Base-by-base conservation (phyloP, 1,139 yeast genomes). In the Lodderomyces metapsilosis region DNA sequence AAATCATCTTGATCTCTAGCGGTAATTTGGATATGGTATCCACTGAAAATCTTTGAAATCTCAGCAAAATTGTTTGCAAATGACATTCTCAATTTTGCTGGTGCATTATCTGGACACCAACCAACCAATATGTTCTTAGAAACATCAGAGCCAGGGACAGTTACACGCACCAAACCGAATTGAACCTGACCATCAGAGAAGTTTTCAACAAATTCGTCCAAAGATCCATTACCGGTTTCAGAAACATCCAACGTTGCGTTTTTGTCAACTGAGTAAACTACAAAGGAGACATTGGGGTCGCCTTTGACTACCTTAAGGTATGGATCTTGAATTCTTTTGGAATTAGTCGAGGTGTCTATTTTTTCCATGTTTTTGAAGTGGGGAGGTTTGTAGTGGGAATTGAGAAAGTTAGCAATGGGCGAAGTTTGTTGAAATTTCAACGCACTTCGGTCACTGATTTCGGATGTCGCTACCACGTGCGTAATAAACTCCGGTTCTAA, bases 1-100 rank as follows among this genome's bases (percentile, higher is more conserved):
- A 94, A 75, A 59, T 94, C 98, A 56, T 88, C 96, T 41, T 80
- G 76, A 57, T 88, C 95, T 64, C 98, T 80, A n/a, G 98, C 98
- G 34, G 97, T 88, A 50, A 94, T 82, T 64, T 92, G 98, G 42
- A 92, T 91, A 59, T 92, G 98, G 65, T 91, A 92, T 31, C 96
- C 96, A 51, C 74, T 74, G 53, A 85, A 73, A 18, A 81, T 71
- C 45, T 74, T 79, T 23, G 91, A 78, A 12, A 85, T 85, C 34
- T 82, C 85, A 36, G 88, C 88, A 52, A 84, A 82, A 62, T 85
- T 85, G 49, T 80, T 67, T 21, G 91, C 89, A 64, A 82, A 85
- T 2, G 89, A 82, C 44, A 87, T 76, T 54, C 88, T 75, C 31
- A 83, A 73, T 59, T 82, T 84, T 53, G 86, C 70, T 6, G 91